Percentiles rank a stretch among this genome's conserved stretches.
These are phyloP conservation scores for Colletotrichum horii DNA, from an alignment of 2,329 filamentous ascomycete genomes.

Conservation along the genomic window DNA sequence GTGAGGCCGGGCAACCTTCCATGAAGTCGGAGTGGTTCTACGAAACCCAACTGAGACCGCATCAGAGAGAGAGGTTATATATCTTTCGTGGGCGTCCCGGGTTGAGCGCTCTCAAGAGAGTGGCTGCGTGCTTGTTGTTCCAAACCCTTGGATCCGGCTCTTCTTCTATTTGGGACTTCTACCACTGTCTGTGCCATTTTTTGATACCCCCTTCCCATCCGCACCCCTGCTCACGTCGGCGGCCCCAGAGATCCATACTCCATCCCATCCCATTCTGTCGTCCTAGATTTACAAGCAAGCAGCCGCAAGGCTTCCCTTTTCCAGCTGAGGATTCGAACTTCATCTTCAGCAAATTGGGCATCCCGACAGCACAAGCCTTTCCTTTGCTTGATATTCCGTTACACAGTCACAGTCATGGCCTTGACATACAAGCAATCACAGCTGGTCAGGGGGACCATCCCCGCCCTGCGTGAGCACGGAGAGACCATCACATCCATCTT, in stretches of 20 bases:
- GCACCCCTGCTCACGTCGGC: neutral
- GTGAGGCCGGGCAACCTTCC: neutral
- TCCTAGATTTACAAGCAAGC: neutral
- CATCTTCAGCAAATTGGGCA: neutral
- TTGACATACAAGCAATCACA: slow-evolving; percentile 62
- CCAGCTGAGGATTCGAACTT: neutral
- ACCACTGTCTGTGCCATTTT: neutral
- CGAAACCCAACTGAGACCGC: neutral
- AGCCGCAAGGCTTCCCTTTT: neutral
- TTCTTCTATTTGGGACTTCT: neutral
- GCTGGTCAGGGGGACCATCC: slow-evolving; percentile 74
- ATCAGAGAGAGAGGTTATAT: neutral
- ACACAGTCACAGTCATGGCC: slow-evolving; percentile 30
- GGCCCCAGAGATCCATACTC: slow-evolving; percentile 4
- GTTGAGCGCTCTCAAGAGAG: neutral
- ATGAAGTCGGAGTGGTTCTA: neutral
- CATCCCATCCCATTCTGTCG: neutral
- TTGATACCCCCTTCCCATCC: slow-evolving; percentile 1
- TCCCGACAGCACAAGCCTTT: neutral
- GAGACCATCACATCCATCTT: slow-evolving; percentile 72
- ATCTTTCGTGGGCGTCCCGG: slow-evolving; percentile 4
- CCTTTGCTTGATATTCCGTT: neutral
- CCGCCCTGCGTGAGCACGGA: slow-evolving; percentile 71
- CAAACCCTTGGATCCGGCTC: neutral
- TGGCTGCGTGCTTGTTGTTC: neutral